Conservation (phyloP, 495 filamentous ascomycete species). For the Aspergillus mulundensis region DNA sequence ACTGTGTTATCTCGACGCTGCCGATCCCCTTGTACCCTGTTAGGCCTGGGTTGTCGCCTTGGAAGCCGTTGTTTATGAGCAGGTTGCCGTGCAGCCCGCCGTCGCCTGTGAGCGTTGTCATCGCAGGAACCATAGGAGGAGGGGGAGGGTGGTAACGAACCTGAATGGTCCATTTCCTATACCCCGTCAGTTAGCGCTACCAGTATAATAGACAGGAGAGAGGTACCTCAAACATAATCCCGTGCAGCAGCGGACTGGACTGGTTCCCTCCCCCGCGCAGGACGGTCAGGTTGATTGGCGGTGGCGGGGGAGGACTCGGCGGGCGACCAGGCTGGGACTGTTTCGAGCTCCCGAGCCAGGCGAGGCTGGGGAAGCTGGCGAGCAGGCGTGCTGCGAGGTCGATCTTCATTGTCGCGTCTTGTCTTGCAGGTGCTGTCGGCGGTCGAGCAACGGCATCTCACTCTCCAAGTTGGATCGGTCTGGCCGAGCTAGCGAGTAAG, state of each 20-base stretch:
- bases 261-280: constrained; percentile 46
- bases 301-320: no score
- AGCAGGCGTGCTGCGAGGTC: background rate
- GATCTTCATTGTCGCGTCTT: background rate
- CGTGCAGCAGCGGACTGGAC: constrained; percentile 53
- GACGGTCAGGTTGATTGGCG: constrained; percentile 9
- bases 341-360: background rate
- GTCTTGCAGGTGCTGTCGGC: background rate
- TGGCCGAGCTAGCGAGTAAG: background rate
- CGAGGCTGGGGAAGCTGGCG: background rate
- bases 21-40: constrained; percentile 54
- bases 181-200: background rate
- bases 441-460: background rate
- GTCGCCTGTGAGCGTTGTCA: constrained; percentile 36
- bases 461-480: background rate
- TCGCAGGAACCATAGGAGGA: background rate
- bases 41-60: constrained; percentile 46
- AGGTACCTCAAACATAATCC: constrained; percentile 56
- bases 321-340: background rate
- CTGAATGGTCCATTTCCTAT: constrained; percentile 71
- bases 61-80: constrained; percentile 71
- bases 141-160: constrained; percentile 20
- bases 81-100: constrained; percentile 75
- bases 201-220: background rate
- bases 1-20: constrained; percentile 45